These are phyloP conservation scores for Calendula officinalis DNA, from an alignment of 129 eudicot genomes.

Conservation along the genomic window DNA sequence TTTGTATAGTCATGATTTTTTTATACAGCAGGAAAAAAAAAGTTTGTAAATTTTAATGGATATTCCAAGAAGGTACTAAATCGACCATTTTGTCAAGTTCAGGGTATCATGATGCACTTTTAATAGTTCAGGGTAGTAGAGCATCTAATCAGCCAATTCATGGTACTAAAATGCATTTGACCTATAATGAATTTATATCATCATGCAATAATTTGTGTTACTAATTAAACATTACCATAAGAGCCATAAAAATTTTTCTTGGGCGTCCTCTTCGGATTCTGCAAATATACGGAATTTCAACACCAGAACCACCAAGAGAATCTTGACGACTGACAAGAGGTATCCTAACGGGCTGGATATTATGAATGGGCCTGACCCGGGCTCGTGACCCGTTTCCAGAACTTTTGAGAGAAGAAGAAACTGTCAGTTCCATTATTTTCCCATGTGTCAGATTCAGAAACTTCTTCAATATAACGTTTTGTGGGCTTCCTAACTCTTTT, in stretches of 20 bases:
- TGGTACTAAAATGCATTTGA: too few species aligned
- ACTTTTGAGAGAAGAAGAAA: conserved; percentile 34
- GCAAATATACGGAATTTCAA: conserved; percentile 84
- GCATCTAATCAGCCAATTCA: too few species aligned
- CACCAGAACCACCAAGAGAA: conserved; percentile 93
- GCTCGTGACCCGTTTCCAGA: conserved; percentile 39
- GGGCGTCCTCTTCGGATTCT: conserved; percentile 92
- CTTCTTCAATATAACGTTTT: conserved; percentile 73
- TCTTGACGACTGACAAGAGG: conserved; percentile 73
- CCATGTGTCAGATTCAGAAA: conserved; percentile 64
- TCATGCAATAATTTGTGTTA: not conserved
- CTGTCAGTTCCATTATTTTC: conserved; percentile 49
- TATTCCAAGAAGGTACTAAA: too few species aligned
- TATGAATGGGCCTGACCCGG: conserved; percentile 40
- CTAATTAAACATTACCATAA: conserved; percentile 54
- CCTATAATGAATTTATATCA: too few species aligned
- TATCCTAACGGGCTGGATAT: conserved; percentile 46
- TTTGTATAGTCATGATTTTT: not conserved
- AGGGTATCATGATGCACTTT: too few species aligned
- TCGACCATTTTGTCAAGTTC: too few species aligned
- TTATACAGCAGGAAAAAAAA: too few species aligned
- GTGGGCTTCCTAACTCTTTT: conserved; percentile 98
- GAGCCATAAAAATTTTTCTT: conserved; percentile 66
- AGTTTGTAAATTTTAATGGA: too few species aligned
- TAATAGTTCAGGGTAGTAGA: too few species aligned